Evolutionary conservation across 2,329 filamentous ascomycete species (phyloP), one percentile per base, ranked within the genome.

Genomic region (Fusarium heterosporum): DNA sequence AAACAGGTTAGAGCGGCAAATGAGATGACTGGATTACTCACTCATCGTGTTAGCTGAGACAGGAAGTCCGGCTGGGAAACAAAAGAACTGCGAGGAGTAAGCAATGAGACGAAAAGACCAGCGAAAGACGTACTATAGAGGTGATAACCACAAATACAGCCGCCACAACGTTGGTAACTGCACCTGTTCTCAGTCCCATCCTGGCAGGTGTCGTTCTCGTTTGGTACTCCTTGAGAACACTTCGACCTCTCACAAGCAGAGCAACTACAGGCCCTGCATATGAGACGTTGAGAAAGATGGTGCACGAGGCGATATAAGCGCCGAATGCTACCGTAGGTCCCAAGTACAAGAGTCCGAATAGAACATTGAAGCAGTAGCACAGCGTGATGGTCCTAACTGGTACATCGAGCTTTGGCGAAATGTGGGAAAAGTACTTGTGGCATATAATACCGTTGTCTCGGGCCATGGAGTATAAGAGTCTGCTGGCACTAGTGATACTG

Each of bases 391-490:
- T 60, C 9, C 58, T 45, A 3, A 71, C 68, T 0, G 68, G 68
- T 0, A 71, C 66, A 9, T 69, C 49, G 0, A 71, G 62, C 13
- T 52, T 52, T 4, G 51, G 34, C 6, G 48, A 32, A 2, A 71
- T 60, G 12, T 68, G 66, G 4, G 43, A 38, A 4, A 71, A 63
- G 19, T 47, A 69, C 16, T 19, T 45, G 3, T 68, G 46, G 14
- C 51, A 68, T 1, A 66, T 36, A 1, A 71, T 65, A 3, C 66
- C 66, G 5, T 66, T 68, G 13, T 71, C 69, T 40, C 66, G 49
- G 1, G 66, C 69, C 66, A 72, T 72, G 5, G 81, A 72, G 56
- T 75, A 83, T 7, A 81, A 68, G 16, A 84, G 73, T 14, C 82
- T 73, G 16, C 77, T 82, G 1, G 77, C 79, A 38, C 76, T 80